Base-by-base conservation (phyloP, 2,329 filamentous ascomycete species). In the Arthrinium phaeospermum region DNA sequence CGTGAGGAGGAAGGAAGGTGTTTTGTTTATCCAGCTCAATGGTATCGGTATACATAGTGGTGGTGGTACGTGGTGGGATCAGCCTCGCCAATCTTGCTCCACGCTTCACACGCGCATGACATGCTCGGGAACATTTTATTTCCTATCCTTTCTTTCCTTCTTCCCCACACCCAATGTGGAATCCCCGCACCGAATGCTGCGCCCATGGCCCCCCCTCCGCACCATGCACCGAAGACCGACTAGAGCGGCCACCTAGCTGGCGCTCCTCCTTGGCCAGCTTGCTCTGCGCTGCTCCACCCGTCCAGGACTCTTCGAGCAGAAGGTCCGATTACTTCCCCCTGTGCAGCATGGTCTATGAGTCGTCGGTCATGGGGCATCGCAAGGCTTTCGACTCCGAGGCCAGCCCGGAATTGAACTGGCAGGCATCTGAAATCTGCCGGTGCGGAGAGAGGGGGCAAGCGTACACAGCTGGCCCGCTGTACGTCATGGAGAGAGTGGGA, bases 141-240 rank as follows among this genome's bases (percentile, higher is more conserved):
- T 41, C 34, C 24, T 19, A 0, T 47, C 14, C 45, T 37, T 34
- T 14, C 45, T 37, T 69, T 41, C 1, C 67, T 49, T 37, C 27
- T 37, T n/a, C 45, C 24, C 67, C 67, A 46, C 67, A 34, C 27
- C 30, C 57, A 41, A 64, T 19, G 57, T 64, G 57, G 19, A 41
- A 64, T 64, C 57, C 57, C 57, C 57, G 57, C 57, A 41, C 57
- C 34, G 57, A 64, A 41, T 64, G 57, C 34, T 41, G 57, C 57
- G 22, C 57, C 53, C 53, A 61, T 37, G 30, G 53, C 30, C 30
- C 27, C 57, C 34, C 57, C 57, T 64, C 57, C 57, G 57, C 57
- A 64, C 34, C 53, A 61, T 61, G 53, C 53, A 16, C 53, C 34
- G 57, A 41, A 64, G 57, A n/a, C 30, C 57, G 57, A 64, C 57